These are phyloP conservation scores for Hyphopichia buzzinii DNA, from an alignment of 1,139 yeast species.

Conservation along the genomic window DNA sequence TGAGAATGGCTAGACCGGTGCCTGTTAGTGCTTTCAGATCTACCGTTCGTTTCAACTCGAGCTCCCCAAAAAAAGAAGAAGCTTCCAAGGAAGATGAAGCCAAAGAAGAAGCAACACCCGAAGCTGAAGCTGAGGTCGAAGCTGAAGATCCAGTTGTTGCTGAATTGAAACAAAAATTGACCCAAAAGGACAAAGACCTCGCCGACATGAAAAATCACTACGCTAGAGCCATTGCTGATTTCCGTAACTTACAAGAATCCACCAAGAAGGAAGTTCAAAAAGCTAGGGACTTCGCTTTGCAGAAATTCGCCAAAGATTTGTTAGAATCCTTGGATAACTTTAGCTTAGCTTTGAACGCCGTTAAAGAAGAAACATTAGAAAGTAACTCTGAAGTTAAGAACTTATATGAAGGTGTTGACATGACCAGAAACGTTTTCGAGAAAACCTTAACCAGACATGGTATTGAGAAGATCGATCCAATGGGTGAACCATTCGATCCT, in stretches of 20 bases:
- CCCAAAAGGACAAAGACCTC: constrained; percentile 71
- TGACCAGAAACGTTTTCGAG: constrained; percentile 87
- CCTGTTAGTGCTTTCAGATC: background rate
- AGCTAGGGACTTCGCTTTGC: constrained; percentile 88
- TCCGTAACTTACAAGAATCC: constrained; percentile 88
- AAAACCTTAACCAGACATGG: constrained; percentile 84
- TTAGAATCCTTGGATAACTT: constrained; percentile 90
- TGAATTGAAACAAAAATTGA: constrained; percentile 55
- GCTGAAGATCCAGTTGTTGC: constrained; percentile 18
- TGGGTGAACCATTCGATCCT: constrained; percentile 87
- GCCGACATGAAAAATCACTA: constrained; percentile 83
- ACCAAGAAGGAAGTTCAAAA: constrained; percentile 84
- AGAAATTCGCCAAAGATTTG: constrained; percentile 88
- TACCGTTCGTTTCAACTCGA: constrained; percentile 8
- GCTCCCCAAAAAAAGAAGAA: constrained; percentile 5
- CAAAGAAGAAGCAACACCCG: constrained; percentile 12
- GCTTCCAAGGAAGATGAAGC: constrained; percentile 12
- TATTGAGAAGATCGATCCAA: constrained; percentile 73
- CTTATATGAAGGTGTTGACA: constrained; percentile 83
- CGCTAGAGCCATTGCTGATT: constrained; percentile 85
- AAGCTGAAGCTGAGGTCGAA: constrained; percentile 13
- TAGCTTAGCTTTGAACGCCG: constrained; percentile 80
- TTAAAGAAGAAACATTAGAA: constrained; percentile 61
- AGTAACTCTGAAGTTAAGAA: constrained; percentile 65
- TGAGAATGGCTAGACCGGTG: constrained; percentile 4